Evolutionary conservation across 805 yeast genomes (phyloP), one percentile per base, ranked within the genome.

Genomic region (Candida ascalaphidarum): DNA sequence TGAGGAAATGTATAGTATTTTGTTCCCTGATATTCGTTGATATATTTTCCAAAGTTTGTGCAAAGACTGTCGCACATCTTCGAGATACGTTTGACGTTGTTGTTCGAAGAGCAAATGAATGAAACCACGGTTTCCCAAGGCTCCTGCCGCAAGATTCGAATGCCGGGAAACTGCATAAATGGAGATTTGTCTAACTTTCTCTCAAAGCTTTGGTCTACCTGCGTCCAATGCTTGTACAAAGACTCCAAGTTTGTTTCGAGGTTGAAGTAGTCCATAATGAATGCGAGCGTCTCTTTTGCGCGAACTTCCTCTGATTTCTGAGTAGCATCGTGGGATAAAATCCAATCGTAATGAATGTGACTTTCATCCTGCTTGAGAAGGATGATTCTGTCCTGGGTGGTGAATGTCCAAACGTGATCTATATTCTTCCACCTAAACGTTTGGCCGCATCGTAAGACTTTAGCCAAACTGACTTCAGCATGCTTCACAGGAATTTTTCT

Each of bases 51-150:
- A 48, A 72, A 88, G 32, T 79, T 65, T 1, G 57, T 43, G 45
- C 95, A 79, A 21, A 92, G 57, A 25, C 68, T 68, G 37, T 83
- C 84, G 50, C 96, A 92, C 95, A 92, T 86, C 43, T 80, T 79
- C 2, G 95, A 81, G 25, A 92, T 92, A 21, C 98, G 65, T 46
- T 89, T 85, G 30, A 92, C 92, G 45, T 92, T 92, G 55, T 92
- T 92, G 52, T 92, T 92, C n/a, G 94, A 78, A 2, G 95, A 84
- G 55, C 97, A 92, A 8, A 92, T 92, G 39, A 89, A 92, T 2
- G 92, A 81, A 12, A 89, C 59, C 25, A 86, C 60, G 23, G 89
- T 85, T 41, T 92, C 98, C 97, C 97, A 92, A 0, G 98, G 97
- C 39, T 89, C 96, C 51, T 92, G 97, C 21, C 88, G 66, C 16